These are phyloP conservation scores for Blastobotrys arbuscula DNA, from an alignment of 1,139 yeast genomes.

Conservation along the genomic window DNA sequence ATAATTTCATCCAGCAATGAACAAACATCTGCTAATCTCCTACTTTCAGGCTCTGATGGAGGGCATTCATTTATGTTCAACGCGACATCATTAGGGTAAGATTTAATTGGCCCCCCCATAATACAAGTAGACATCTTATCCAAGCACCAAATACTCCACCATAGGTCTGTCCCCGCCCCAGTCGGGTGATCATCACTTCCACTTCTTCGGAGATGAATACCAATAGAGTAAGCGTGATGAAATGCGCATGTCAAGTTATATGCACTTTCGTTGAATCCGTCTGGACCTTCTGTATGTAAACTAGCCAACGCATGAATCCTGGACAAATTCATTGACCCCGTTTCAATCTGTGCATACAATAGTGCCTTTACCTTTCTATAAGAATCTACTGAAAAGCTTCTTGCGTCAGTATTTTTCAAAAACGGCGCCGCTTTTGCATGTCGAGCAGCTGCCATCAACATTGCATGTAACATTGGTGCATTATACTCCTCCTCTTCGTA, in stretches of 20 bases:
- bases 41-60: constrained; percentile 8
- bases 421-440: constrained; percentile 19
- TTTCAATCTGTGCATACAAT: constrained; percentile 40
- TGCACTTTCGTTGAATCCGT: constrained; percentile 35
- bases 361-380: constrained; percentile 36
- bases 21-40: constrained; percentile 6
- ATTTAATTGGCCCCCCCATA: constrained; percentile 32
- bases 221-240: constrained; percentile 34
- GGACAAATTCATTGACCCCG: constrained; percentile 37
- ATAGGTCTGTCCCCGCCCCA: constrained; percentile 22
- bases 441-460: constrained; percentile 23
- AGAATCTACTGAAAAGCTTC: constrained; percentile 24
- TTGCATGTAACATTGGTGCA: constrained; percentile 20
- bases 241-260: constrained; percentile 33
- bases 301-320: constrained; percentile 31
- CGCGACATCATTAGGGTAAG: constrained; percentile 33
- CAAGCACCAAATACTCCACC: constrained; percentile 37
- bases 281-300: constrained; percentile 31
- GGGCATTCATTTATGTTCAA: constrained; percentile 25
- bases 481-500: constrained; percentile 16
- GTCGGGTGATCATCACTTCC: constrained; percentile 14
- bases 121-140: constrained; percentile 35
- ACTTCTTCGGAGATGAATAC: constrained; percentile 31
- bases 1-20: constrained; percentile 27
- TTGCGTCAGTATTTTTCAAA: constrained; percentile 17